Conservation (phyloP, 257 asterid genomes). For the Salvia splendens region DNA sequence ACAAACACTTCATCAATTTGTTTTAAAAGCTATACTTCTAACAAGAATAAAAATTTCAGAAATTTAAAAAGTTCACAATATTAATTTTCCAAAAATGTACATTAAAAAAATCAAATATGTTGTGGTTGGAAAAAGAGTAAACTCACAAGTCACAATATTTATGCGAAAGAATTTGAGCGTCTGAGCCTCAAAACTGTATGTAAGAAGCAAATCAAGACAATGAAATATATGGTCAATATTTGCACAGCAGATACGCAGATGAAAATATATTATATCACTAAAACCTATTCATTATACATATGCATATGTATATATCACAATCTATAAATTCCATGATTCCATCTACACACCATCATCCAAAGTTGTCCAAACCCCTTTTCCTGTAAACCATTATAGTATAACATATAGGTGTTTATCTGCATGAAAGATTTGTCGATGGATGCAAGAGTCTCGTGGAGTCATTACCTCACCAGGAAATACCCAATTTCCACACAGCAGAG, state of each 20-base stretch:
- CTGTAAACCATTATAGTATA: slow-evolving; percentile 6
- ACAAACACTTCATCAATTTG: no score
- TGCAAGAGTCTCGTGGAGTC: slow-evolving; percentile 7
- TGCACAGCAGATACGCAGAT: not conserved
- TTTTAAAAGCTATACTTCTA: no score
- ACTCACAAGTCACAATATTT: not conserved
- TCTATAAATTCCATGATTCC: slow-evolving; percentile 13
- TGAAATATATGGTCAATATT: not conserved
- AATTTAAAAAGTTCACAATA: no score
- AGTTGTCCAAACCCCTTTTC: not conserved
- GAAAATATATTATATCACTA: not conserved
- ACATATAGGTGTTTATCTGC: not conserved
- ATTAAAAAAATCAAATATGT: not conserved
- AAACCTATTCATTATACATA: not conserved
- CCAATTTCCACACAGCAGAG: not conserved
- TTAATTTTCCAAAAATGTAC: no score
- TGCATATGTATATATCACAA: not conserved
- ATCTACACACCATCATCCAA: not conserved
- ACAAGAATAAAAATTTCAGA: no score
- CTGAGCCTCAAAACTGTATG: not conserved
- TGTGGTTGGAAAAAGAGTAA: not conserved
- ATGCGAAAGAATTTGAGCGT: not conserved
- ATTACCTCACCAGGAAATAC: slow-evolving; percentile 20
- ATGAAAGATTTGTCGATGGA: not conserved
- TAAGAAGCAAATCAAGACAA: not conserved